Conservation (phyloP, 495 filamentous ascomycete genomes). For the Trichoderma asperelloides region DNA sequence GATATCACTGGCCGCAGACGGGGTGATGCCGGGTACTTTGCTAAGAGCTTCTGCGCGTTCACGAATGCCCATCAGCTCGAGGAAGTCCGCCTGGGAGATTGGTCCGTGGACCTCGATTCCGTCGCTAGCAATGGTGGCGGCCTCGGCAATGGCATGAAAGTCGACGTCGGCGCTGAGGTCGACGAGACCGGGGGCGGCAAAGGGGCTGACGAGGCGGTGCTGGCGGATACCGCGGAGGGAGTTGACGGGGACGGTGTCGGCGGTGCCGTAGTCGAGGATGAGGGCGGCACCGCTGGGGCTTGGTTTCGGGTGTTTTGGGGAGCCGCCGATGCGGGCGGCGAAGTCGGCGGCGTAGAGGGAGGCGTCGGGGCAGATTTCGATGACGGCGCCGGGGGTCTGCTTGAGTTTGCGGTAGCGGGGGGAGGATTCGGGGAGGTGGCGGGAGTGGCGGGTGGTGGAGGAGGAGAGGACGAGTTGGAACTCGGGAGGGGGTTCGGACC, state of each 20-base stretch:
- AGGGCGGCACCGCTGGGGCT: slow-evolving; percentile 72
- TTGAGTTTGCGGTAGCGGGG: slow-evolving; percentile 70
- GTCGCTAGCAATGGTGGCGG: slow-evolving; percentile 60
- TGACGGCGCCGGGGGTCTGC: slow-evolving; percentile 49
- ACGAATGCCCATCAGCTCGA: slow-evolving; percentile 67
- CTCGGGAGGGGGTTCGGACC: slow-evolving; percentile 50
- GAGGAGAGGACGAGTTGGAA: slow-evolving; percentile 76
- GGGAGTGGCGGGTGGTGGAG: slow-evolving; percentile 65
- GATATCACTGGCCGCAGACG: slow-evolving; percentile 49
- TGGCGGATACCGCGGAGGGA: slow-evolving; percentile 76
- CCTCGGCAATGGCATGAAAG: slow-evolving; percentile 74
- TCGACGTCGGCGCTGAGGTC: slow-evolving; percentile 91
- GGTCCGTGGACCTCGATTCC: slow-evolving; percentile 90
- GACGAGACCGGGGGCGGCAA: slow-evolving; percentile 65
- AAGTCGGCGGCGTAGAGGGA: slow-evolving; percentile 71
- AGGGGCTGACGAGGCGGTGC: slow-evolving; percentile 67
- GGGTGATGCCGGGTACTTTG: slow-evolving; percentile 30
- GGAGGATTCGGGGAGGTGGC: slow-evolving; percentile 78
- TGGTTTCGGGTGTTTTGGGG: slow-evolving; percentile 44
- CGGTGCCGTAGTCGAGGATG: slow-evolving; percentile 88
- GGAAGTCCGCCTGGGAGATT: slow-evolving; percentile 73
- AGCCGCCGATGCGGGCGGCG: slow-evolving; percentile 71
- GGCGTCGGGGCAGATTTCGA: slow-evolving; percentile 85
- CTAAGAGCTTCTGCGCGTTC: slow-evolving; percentile 66
- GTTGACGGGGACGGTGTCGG: slow-evolving; percentile 68